Conservation (phyloP, 2,329 filamentous ascomycete species). For the Sporothrix brasiliensis region DNA sequence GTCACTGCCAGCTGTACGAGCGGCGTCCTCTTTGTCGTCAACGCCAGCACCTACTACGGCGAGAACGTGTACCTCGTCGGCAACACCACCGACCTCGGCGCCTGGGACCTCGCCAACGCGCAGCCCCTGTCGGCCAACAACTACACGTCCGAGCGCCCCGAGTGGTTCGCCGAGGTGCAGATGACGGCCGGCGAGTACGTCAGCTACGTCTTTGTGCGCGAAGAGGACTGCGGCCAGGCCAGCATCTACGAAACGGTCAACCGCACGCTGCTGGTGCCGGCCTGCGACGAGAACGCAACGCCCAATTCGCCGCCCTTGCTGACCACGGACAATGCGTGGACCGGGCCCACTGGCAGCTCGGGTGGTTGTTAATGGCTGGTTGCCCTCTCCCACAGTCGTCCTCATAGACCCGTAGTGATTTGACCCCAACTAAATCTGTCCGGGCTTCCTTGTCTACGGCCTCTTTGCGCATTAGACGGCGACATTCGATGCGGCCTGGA, state of each 20-base stretch:
- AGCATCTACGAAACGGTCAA: constrained; percentile 20
- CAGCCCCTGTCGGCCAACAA: constrained; percentile 59
- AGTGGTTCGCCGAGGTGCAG: constrained; percentile 62
- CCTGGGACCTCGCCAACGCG: constrained; percentile 60
- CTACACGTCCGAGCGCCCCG: constrained; percentile 62
- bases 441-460: no score
- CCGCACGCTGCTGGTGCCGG: constrained; percentile 17
- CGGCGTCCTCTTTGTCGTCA: constrained; percentile 62
- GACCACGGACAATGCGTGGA: constrained; percentile 6
- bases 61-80: constrained; percentile 69
- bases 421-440: no score
- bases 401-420: no score
- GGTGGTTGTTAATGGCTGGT: neutral
- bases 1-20: constrained; percentile 21
- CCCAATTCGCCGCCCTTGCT: neutral
- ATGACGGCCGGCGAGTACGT: constrained; percentile 60
- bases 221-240: constrained; percentile 43
- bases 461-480: no score
- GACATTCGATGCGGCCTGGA: no score
- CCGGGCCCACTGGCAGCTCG: neutral
- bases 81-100: constrained; percentile 60
- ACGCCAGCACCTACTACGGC: constrained; percentile 60
- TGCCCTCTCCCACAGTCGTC: no score
- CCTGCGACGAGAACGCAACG: neutral
- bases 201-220: constrained; percentile 70